phyloP scores from a whole-genome alignment of 2,329 filamentous ascomycete species.

The Alternaria solani region DNA sequence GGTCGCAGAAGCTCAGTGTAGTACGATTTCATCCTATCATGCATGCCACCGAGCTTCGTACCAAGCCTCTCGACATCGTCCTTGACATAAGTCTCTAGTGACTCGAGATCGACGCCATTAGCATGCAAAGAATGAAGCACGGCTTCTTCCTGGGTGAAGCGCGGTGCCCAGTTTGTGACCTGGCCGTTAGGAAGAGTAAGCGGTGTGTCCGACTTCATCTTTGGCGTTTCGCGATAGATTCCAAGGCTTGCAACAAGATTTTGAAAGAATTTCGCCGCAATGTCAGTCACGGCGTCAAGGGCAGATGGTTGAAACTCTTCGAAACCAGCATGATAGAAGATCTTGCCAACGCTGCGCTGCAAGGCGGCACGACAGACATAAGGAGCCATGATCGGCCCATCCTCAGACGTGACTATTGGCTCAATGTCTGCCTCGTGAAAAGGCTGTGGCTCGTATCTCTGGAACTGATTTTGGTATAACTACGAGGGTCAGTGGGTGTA shows the following conservation, averaged over 20 bases:
- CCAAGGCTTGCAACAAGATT: constrained; percentile 83
- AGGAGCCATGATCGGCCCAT: constrained; percentile 85
- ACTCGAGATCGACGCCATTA: constrained; percentile 81
- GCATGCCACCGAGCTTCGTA: constrained; percentile 79
- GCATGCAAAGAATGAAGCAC: constrained; percentile 85
- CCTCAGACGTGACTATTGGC: constrained; percentile 87
- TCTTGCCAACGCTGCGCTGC: constrained; percentile 89
- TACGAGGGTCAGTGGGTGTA: constrained; percentile 49
- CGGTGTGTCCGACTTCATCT: constrained; percentile 64
- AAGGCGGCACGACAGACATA: constrained; percentile 83
- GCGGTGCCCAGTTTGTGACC: constrained; percentile 63
- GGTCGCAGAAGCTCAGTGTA: constrained; percentile 92
- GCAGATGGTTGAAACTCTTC: constrained; percentile 97
- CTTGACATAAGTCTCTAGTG: constrained; percentile 84
- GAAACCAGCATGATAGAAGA: constrained; percentile 95
- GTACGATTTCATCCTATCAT: constrained; percentile 94
- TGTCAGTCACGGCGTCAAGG: constrained; percentile 86
- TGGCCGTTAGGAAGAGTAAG: constrained; percentile 36
- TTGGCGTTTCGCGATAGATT: constrained; percentile 83
- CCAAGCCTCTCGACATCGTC: constrained; percentile 91
- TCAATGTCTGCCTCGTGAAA: constrained; percentile 88
- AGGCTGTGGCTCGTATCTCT: constrained; percentile 90
- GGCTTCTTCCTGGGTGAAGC: constrained; percentile 84
- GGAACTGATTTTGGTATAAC: constrained; percentile 98
- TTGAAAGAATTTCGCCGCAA: constrained; percentile 87